Base-by-base conservation (phyloP, 2,329 filamentous ascomycete species). In the Monosporascus sp. region DNA sequence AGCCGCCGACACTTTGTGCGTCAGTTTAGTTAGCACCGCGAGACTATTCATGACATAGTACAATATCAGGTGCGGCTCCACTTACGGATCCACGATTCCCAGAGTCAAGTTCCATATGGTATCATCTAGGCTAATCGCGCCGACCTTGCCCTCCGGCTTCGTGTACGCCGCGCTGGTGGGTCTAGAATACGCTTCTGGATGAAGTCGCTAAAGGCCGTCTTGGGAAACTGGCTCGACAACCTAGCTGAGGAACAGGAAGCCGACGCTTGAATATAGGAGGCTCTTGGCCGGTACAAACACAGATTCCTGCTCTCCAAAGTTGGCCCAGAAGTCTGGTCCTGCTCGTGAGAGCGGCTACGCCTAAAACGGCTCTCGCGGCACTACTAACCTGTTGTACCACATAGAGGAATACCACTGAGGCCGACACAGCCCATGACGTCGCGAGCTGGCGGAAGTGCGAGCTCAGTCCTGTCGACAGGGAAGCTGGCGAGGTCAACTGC, bases 251-350 rank as follows among this genome's bases (percentile, higher is more conserved):
- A 79, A 53, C 1, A 71, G 64, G 20, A 76, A 75, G 1, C 69
- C 77, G 3, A 73, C 64, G 57, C 81, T 80, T 27, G 77, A 76
- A 61, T 82, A 82, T 3, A 71, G 66, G 0, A 78, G 76, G 3
- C 67, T 73, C 0, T 71, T 68, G 57, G 74, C 77, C 0, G 77
- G 72, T 0, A 65, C 60, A 49, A 74, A 78, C 1, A 72, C 64
- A 0, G 77, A 76, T 6, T 68, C 63, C 5, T 63, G 63, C 48
- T 60, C 58, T 20, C 58, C 60, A 17, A 68, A 65, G n/a, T 64
- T 64, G 8, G 62, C 49, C 36, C 65, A 60, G 36, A 70, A 57
- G 11, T 65, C 62, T 58, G 48, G 31, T 17, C 8, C 25, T 47
- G 36, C 24, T 43, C 49, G 46, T 55, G 60, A 54, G 27, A 24